Evolutionary conservation across 495 filamentous ascomycete genomes (phyloP).

Genomic region (Neurospora pannonica): DNA sequence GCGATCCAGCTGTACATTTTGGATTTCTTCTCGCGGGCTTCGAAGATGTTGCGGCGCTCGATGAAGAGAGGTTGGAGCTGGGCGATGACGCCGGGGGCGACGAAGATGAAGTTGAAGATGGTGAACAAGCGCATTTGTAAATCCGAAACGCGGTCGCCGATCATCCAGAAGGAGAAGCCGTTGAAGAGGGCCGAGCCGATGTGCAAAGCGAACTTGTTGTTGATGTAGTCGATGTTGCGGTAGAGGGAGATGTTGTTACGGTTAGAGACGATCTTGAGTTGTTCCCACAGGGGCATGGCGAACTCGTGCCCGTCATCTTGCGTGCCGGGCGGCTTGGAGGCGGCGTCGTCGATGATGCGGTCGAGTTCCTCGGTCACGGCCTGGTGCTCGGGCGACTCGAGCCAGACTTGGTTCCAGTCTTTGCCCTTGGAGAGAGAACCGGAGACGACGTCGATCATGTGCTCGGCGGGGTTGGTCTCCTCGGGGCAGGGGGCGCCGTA

Average conservation of each 20-base stretch:
- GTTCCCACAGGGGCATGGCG: conserved; percentile 22
- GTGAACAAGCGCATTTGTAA: conserved; percentile 66
- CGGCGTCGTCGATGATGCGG: conserved; percentile 37
- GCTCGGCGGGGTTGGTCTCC: conserved; percentile 66
- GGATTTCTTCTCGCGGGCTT: conserved; percentile 59
- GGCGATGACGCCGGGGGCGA: conserved; percentile 37
- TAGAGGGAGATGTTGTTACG: conserved; percentile 66
- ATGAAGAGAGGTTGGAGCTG: conserved; percentile 65
- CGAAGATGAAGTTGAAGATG: conserved; percentile 56
- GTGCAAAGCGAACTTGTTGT: conserved; percentile 43
- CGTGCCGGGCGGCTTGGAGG: conserved; percentile 16
- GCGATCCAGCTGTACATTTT: conserved; percentile 69
- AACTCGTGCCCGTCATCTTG: conserved; percentile 25
- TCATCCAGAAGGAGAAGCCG: conserved; percentile 68
- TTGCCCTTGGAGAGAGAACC: conserved; percentile 43
- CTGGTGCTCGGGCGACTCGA: conserved; percentile 53
- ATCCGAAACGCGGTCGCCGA: conserved; percentile 52
- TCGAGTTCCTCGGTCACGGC: conserved; percentile 54
- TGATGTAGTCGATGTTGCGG: conserved; percentile 63
- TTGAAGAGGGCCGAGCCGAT: conserved; percentile 49
- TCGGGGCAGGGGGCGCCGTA: conserved; percentile 60
- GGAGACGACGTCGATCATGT: conserved; percentile 80
- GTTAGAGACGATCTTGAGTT: conserved; percentile 35
- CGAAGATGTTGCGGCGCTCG: conserved; percentile 56
- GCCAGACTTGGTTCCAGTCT: conserved; percentile 75